Evolutionary conservation across 495 filamentous ascomycete species (phyloP), one percentile per base, ranked within the genome.

Genomic region (Penicillium cosmopolitanum): DNA sequence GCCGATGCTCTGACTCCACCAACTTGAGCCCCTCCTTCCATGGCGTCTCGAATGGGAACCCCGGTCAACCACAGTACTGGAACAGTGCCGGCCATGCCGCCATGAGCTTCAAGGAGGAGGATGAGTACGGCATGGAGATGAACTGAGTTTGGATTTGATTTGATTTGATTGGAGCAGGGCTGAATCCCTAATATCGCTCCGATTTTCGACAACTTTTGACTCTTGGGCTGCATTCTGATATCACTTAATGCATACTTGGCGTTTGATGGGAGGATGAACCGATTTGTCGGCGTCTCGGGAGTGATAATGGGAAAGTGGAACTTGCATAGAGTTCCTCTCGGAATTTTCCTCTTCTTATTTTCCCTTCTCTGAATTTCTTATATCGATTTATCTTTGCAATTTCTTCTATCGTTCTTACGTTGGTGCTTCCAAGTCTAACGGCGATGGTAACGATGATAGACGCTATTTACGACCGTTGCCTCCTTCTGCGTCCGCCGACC

Each of bases 31-130:
- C 92, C 0, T 86, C 83, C 3, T 87, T 84, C 62, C 85, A 86
- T 31, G 85, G 79, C 40, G 82, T 78, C 51, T 81, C 79, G 58
- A 85, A 84, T 50, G 73, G 79, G 68, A 66, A 79, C 70, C 51
- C 78, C 70, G 65, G 69, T 57, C 68, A 87, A 71, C 66, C 74
- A 5, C 86, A 91, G 56, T 94, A 87, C 73, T 92, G 92, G 85
- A 85, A 81, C 51, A 85, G 84, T 55, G 85, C 89, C 51, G 84
- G 87, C 35, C 74, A 79, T 53, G 86, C 89, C 18, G 84, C 80
- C 25, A 85, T 89, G 67, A 83, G 82, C 67, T 93, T 96, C 77
- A 97, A 96, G 71, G 93, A 96, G 67, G 93, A 96, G 71, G 93
- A 96, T 62, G 91, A 94, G 67, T 92, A 89, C 61, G 82, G 82